Conservation (phyloP, 1,284 basidiomycete genomes). For the Ceraceosorus guamensis region DNA sequence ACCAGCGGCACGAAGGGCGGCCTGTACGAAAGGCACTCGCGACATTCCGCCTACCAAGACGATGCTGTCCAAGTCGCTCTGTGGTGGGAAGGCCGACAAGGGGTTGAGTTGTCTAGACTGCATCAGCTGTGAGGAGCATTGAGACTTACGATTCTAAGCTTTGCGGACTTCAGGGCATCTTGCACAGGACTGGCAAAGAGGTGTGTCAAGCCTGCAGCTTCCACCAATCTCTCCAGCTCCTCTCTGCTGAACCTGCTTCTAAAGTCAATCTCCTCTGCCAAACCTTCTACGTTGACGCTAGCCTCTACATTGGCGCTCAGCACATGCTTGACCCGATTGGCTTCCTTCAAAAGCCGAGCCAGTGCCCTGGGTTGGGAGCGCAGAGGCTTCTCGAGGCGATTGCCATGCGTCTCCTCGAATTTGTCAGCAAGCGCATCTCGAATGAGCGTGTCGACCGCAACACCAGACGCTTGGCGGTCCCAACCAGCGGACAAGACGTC, state of each 20-base stretch:
- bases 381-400: constrained; percentile 33
- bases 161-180: constrained; percentile 66
- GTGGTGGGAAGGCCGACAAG: too few species aligned
- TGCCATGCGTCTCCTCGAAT: constrained; percentile 64
- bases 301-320: constrained; percentile 86
- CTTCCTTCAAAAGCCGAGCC: constrained; percentile 90
- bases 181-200: constrained; percentile 53
- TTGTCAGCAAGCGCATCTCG: constrained; percentile 70
- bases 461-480: constrained; percentile 69
- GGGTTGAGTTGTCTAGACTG: too few species aligned
- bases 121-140: too few species aligned
- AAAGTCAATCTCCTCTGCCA: constrained; percentile 86
- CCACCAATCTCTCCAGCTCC: constrained; percentile 60
- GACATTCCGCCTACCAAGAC: constrained; percentile 85
- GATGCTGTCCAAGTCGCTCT: constrained; percentile 67
- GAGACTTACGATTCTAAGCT: constrained; percentile 56
- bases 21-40: constrained; percentile 84
- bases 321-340: constrained; percentile 80
- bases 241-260: constrained; percentile 67
- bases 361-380: constrained; percentile 68
- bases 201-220: constrained; percentile 16
- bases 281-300: constrained; percentile 69
- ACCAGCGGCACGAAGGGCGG: constrained; percentile 47
- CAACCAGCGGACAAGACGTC: constrained; percentile 71
- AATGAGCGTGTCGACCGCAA: constrained; percentile 73